Conservation (phyloP, 345 rosid genomes). For the Punica granatum region DNA sequence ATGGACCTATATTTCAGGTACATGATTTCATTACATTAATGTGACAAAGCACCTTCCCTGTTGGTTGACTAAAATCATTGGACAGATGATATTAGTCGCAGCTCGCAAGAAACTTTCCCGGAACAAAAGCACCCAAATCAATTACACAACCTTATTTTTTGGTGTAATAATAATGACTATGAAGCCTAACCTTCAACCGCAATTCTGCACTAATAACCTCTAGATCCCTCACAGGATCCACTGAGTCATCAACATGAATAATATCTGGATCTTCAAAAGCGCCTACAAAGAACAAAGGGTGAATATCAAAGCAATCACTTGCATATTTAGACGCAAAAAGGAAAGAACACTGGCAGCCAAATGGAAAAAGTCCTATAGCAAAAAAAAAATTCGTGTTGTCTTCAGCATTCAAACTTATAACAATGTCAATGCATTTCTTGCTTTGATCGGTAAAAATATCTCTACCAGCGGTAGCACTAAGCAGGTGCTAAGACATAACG, state of each 20-base stretch:
- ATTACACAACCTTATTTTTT: not conserved
- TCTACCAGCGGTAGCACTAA: not conserved
- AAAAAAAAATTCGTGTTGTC: not conserved
- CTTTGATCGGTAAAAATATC: not conserved
- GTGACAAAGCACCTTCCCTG: not conserved
- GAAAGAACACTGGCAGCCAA: not conserved
- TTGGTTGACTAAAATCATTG: too few relatives aligned
- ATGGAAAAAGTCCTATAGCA: not conserved
- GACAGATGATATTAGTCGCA: not conserved
- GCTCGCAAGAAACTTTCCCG: not conserved
- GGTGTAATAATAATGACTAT: not conserved
- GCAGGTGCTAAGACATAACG: not conserved
- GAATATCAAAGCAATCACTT: not conserved
- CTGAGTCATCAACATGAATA: constrained; percentile 87
- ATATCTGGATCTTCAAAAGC: constrained; percentile 97
- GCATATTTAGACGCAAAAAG: not conserved
- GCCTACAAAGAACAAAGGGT: constrained; percentile 31
- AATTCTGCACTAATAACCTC: constrained; percentile 76
- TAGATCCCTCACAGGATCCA: constrained; percentile 94
- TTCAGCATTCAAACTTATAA: not conserved
- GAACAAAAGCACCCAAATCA: not conserved
- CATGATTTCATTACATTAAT: not conserved
- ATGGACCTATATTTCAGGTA: not conserved
- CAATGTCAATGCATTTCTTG: not conserved
- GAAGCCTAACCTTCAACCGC: constrained; percentile 64